These are phyloP conservation scores for Cairneyella variabilis DNA, from an alignment of 495 filamentous ascomycete species.

Conservation along the genomic window DNA sequence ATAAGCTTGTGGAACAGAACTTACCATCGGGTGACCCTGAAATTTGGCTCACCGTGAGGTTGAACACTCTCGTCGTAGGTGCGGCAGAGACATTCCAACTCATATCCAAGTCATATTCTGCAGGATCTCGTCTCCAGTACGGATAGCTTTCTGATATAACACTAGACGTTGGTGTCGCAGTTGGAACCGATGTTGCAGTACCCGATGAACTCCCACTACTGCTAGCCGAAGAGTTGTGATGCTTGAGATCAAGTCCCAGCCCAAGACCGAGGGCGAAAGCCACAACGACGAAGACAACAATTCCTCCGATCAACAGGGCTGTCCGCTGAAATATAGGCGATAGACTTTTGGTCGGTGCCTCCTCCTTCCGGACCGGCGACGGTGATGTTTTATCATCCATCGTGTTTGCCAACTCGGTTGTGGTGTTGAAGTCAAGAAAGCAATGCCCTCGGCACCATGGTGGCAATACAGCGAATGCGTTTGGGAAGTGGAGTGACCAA, in stretches of 20 bases:
- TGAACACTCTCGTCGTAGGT: conserved; percentile 38
- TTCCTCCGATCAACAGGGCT: neutral
- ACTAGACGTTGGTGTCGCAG: neutral
- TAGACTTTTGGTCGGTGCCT: no score
- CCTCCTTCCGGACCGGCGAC: no score
- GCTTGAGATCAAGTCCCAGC: conserved; percentile 17
- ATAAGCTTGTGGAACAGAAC: neutral
- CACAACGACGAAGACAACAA: conserved; percentile 4
- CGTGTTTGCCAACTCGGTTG: no score
- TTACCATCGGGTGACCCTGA: conserved; percentile 35
- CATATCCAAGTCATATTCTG: conserved; percentile 37
- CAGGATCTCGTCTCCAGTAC: conserved; percentile 24
- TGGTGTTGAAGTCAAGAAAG: no score
- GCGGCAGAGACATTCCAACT: conserved; percentile 37
- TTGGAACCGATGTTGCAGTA: conserved; percentile 1
- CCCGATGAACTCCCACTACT: neutral
- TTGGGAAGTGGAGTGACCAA: no score
- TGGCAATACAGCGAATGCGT: no score
- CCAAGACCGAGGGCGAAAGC: conserved; percentile 15
- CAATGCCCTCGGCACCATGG: no score
- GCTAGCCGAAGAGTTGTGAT: neutral
- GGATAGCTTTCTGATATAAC: neutral
- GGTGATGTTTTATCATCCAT: no score
- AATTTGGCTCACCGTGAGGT: conserved; percentile 39
- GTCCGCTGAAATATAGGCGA: no score